phyloP scores from a whole-genome alignment of 257 asterid genomes.

The Oldenlandia corymbosa region DNA sequence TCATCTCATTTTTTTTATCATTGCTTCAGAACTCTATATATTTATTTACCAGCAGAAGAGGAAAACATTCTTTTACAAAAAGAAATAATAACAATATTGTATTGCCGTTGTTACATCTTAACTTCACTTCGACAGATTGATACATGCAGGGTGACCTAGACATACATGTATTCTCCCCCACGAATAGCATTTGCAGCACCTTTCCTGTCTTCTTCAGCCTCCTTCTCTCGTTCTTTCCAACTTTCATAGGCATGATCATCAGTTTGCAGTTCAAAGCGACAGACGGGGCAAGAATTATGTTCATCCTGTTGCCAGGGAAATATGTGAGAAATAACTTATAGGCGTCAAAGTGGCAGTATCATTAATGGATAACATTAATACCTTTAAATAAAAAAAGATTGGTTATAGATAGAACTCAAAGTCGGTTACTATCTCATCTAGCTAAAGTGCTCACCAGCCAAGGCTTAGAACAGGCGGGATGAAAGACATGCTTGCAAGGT shows the following conservation, averaged over 20 bases:
- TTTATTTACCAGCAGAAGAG: too few relatives aligned
- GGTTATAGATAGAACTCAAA: too few relatives aligned
- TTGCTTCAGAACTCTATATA: too few relatives aligned
- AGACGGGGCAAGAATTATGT: slow-evolving; percentile 94
- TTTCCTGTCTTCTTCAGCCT: slow-evolving; percentile 93
- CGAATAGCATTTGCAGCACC: slow-evolving; percentile 97
- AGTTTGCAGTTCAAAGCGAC: slow-evolving; percentile 87
- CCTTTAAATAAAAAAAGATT: too few relatives aligned
- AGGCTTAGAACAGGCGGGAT: slow-evolving; percentile 96
- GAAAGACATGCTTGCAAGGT: slow-evolving; percentile 91
- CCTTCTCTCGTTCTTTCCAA: slow-evolving; percentile 90
- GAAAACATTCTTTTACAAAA: too few relatives aligned
- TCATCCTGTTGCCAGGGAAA: slow-evolving; percentile 46
- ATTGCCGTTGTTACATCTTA: neutral
- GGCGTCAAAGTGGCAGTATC: too few relatives aligned
- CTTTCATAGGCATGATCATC: slow-evolving; percentile 88
- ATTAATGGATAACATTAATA: too few relatives aligned
- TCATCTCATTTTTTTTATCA: too few relatives aligned
- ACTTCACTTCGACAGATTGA: neutral
- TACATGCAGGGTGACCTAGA: slow-evolving; percentile 29
- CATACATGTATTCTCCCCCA: slow-evolving; percentile 95
- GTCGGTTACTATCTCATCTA: neutral
- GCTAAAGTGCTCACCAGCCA: slow-evolving; percentile 72
- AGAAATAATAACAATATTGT: too few relatives aligned
- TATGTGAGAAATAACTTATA: neutral